Evolutionary conservation across 2,329 filamentous ascomycete species (phyloP).

Genomic region (Fusarium sp.): DNA sequence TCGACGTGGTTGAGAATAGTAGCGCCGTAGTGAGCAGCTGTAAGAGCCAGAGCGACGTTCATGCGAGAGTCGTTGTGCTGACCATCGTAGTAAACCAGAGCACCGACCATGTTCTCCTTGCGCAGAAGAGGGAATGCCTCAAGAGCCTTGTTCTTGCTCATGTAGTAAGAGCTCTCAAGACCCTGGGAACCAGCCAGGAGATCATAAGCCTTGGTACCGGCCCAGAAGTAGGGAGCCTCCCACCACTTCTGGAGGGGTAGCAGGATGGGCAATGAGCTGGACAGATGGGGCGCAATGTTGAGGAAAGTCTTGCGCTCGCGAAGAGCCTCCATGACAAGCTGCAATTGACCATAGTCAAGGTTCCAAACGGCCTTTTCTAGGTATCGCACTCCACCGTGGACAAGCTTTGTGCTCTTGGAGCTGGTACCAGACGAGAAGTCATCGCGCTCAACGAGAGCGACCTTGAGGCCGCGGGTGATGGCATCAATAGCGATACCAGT

Average conservation of each 20-base stretch:
- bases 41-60: conserved; percentile 88
- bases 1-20: conserved; percentile 87
- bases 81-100: conserved; percentile 88
- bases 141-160: conserved; percentile 82
- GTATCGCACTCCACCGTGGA: conserved; percentile 88
- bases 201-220: conserved; percentile 83
- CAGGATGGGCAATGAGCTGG: conserved; percentile 86
- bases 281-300: conserved; percentile 86
- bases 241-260: conserved; percentile 87
- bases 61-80: conserved; percentile 91
- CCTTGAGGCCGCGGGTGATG: conserved; percentile 82
- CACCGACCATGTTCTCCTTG: conserved; percentile 80
- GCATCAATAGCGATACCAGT: conserved; percentile 87
- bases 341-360: conserved; percentile 86
- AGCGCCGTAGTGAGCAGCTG: conserved; percentile 83
- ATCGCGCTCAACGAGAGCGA: conserved; percentile 85
- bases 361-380: conserved; percentile 90
- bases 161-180: conserved; percentile 86
- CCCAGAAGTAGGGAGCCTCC: conserved; percentile 83
- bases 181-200: conserved; percentile 85
- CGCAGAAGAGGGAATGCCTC: conserved; percentile 85
- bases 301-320: conserved; percentile 88
- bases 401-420: conserved; percentile 89
- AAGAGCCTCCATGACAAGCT: conserved; percentile 85
- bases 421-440: conserved; percentile 87